These are phyloP conservation scores for Carpediemonas membranifera DNA, from an alignment of 78 protist species.

Conservation along the genomic window DNA sequence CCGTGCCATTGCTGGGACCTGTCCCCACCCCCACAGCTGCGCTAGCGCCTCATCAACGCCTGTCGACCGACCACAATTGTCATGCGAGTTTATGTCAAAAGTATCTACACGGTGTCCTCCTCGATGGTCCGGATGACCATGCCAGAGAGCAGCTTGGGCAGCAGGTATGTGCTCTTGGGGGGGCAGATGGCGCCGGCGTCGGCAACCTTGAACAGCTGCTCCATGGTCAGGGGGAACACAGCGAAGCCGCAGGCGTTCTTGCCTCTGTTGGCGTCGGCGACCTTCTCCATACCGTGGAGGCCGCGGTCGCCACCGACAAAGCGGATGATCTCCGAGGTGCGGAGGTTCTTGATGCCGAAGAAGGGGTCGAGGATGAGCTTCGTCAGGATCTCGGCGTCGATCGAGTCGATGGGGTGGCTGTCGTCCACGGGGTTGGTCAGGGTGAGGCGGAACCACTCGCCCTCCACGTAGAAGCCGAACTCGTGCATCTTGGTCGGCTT, in stretches of 20 bases:
- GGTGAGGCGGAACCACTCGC: slow-evolving; percentile 1
- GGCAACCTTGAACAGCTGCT: slow-evolving; percentile 20
- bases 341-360: slow-evolving; percentile 14
- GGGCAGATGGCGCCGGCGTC: slow-evolving; percentile 24
- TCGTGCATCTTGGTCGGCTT: neutral
- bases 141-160: slow-evolving; percentile 24
- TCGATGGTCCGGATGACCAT: slow-evolving; percentile 1
- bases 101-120: no score
- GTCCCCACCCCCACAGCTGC: no score
- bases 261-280: neutral
- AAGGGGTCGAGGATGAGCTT: slow-evolving; percentile 8
- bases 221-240: slow-evolving; percentile 24
- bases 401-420: neutral
- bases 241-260: slow-evolving; percentile 15
- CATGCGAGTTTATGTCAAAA: no score
- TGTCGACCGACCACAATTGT: no score
- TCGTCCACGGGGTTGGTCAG: neutral
- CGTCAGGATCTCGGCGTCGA: slow-evolving; percentile 22
- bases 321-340: slow-evolving; percentile 6
- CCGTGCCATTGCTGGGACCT: no score
- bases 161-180: slow-evolving; percentile 27
- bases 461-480: slow-evolving; percentile 1
- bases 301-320: slow-evolving; percentile 33
- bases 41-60: no score
- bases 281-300: neutral